Evolutionary conservation across 2,329 filamentous ascomycete genomes (phyloP).

Genomic region (Pseudogymnoascus sp.): DNA sequence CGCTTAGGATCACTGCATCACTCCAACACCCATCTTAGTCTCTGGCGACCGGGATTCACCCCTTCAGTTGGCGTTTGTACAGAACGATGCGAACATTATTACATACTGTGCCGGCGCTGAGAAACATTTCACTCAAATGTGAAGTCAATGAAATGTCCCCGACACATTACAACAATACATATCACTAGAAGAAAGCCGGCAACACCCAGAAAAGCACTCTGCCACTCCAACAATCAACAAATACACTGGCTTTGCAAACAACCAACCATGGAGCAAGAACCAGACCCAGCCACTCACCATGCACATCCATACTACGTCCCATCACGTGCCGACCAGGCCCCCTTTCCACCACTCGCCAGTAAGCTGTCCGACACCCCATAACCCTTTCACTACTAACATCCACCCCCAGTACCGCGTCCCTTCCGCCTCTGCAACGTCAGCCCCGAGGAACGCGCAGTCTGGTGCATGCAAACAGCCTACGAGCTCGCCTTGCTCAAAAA

Average conservation of each 20-base stretch:
- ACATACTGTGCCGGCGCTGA: neutral
- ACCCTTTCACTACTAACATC: neutral
- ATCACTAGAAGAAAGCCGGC: neutral
- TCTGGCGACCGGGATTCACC: neutral
- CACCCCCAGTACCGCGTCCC: neutral
- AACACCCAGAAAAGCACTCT: neutral
- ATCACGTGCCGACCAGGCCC: neutral
- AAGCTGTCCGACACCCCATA: neutral
- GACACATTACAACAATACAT: neutral
- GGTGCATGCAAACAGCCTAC: neutral
- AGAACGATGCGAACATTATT: neutral
- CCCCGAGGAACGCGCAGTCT: neutral
- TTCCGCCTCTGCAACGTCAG: conserved; percentile 3
- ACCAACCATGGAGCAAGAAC: neutral
- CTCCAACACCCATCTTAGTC: neutral
- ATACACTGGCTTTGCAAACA: neutral
- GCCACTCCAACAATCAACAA: neutral
- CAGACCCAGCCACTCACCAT: neutral
- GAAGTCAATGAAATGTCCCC: neutral
- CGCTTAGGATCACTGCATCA: neutral
- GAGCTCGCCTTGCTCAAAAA: conserved; percentile 1
- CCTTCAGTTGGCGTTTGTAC: neutral
- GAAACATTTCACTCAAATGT: neutral
- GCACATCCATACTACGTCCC: neutral
- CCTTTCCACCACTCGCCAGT: neutral